Evolutionary conservation across 2,329 filamentous ascomycete genomes (phyloP), one percentile per base, ranked within the genome.

Genomic region (Ilyonectria mors-panacis): DNA sequence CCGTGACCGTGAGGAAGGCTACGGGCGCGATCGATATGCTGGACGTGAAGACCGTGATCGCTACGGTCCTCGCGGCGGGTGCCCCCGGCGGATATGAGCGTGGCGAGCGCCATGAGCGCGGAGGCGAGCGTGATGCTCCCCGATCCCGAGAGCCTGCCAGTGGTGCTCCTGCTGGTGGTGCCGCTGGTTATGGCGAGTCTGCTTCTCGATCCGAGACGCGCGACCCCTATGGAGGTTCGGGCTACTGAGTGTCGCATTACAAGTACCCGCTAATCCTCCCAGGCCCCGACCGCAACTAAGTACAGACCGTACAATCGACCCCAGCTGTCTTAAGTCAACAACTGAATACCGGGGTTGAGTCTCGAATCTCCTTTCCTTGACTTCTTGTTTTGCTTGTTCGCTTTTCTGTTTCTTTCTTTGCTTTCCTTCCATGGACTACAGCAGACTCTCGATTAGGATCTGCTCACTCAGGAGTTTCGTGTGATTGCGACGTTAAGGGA

Each of bases 1-100:
- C 39, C 85, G 87, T 26, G 78, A 78, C 42, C 78, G 80, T 47
- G 82, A 83, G 15, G 81, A 81, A 7, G 77, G 80, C 51, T 80
- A 81, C 54, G 76, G 78, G 37, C 79, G 81, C 17, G 81, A 82
- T 50, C 79, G 81, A 51, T 80, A 81, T 60, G 83, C 75, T 60
- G 82, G 82, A 51, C 84, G 84, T 65, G 83, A 87, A 19, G 85
- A 86, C 54, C 81, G 82, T 47, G 83, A 84, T 21, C 81, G 82
- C 63, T 83, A 84, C 62, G 75, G 75, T n/a, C 71, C 77, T 58
- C 81, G 81, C 51, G 77, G 78, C 55, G 78, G 78, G 76, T 33
- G 74, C 63, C 19, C 67, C 70, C 30, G 81, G 84, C 67, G 84
- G 83, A 45, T 86, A 87, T 66, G 86, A 86, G 17, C 81, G 82